These are phyloP conservation scores for Fusarium coicis DNA, from an alignment of 2,329 filamentous ascomycete genomes.

Conservation along the genomic window DNA sequence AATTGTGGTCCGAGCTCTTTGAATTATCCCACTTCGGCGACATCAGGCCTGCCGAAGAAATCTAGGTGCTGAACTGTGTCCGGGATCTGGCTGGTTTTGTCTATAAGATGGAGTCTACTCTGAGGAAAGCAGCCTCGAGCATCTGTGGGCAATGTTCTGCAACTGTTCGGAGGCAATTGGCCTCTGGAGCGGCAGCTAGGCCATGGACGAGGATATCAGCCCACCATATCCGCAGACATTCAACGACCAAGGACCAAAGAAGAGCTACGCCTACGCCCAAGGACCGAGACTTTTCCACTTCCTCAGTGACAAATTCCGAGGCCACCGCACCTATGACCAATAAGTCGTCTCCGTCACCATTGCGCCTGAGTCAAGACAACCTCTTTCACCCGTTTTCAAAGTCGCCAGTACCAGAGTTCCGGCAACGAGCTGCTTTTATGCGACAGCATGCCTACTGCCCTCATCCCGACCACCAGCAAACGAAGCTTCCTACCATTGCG, in stretches of 20 bases:
- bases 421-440: slow-evolving; percentile 88
- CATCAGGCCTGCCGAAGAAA: slow-evolving; percentile 31
- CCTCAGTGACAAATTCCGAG: slow-evolving; percentile 41
- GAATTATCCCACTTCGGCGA: slow-evolving; percentile 44
- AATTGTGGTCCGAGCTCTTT: slow-evolving; percentile 47
- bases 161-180: slow-evolving; percentile 48
- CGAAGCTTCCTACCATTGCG: slow-evolving; percentile 72
- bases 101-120: slow-evolving; percentile 52
- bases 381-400: slow-evolving; percentile 93
- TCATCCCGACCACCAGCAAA: slow-evolving; percentile 85
- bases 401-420: slow-evolving; percentile 89
- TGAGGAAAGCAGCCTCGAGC: slow-evolving; percentile 53
- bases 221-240: slow-evolving; percentile 47
- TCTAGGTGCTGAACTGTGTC: slow-evolving; percentile 17
- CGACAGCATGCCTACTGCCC: slow-evolving; percentile 93
- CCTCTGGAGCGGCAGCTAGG: slow-evolving; percentile 32
- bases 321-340: slow-evolving; percentile 43
- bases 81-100: slow-evolving; percentile 7
- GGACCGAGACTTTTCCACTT: slow-evolving; percentile 48
- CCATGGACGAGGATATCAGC: slow-evolving; percentile 44
- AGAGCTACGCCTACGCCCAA: slow-evolving; percentile 19
- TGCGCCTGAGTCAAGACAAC: slow-evolving; percentile 74
- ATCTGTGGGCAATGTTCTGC: slow-evolving; percentile 55
- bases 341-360: slow-evolving; percentile 37
- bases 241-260: slow-evolving; percentile 41